Percentiles rank a stretch among this genome's conserved stretches.
These are phyloP conservation scores for Diplodia seriata DNA, from an alignment of 2,329 filamentous ascomycete genomes.

Conservation along the genomic window DNA sequence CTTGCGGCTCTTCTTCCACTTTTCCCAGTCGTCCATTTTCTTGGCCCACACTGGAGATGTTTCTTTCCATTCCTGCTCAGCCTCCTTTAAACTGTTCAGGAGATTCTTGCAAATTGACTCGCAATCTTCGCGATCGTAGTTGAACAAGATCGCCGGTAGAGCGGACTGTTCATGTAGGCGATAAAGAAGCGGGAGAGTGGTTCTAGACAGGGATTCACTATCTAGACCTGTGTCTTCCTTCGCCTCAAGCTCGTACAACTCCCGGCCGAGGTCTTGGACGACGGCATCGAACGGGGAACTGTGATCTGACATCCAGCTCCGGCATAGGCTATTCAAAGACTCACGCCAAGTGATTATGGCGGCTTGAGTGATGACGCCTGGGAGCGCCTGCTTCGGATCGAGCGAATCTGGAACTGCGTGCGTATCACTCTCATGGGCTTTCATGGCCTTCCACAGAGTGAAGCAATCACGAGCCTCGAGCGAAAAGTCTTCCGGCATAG, in stretches of 20 bases:
- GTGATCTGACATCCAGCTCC: slow-evolving; percentile 65
- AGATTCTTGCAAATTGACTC: slow-evolving; percentile 64
- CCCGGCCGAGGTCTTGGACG: slow-evolving; percentile 50
- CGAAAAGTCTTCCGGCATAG: slow-evolving; percentile 70
- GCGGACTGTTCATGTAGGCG: slow-evolving; percentile 69
- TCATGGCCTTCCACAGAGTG: slow-evolving; percentile 69
- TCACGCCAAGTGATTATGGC: slow-evolving; percentile 72
- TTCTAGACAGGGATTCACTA: slow-evolving; percentile 43
- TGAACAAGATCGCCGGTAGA: slow-evolving; percentile 77
- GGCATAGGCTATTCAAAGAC: slow-evolving; percentile 64
- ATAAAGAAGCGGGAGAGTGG: slow-evolving; percentile 64
- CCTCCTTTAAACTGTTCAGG: slow-evolving; percentile 59
- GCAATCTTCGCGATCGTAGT: slow-evolving; percentile 72
- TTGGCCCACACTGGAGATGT: slow-evolving; percentile 66
- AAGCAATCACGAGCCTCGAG: slow-evolving; percentile 76
- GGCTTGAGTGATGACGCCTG: slow-evolving; percentile 65
- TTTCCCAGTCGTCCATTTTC: slow-evolving; percentile 64
- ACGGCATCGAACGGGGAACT: slow-evolving; percentile 61
- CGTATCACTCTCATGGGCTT: slow-evolving; percentile 59
- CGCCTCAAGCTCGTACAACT: slow-evolving; percentile 1
- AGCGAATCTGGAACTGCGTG: slow-evolving; percentile 61
- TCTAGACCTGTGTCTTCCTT: slow-evolving; percentile 19
- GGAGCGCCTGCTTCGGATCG: slow-evolving; percentile 58
- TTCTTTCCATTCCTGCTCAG: slow-evolving; percentile 65
- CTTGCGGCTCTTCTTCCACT: slow-evolving; percentile 57